A percentile compares a stretch with the other conserved stretches of the same genome.
Evolutionary conservation across 495 filamentous ascomycete species (phyloP).

Genomic region (Trichoderma virens): DNA sequence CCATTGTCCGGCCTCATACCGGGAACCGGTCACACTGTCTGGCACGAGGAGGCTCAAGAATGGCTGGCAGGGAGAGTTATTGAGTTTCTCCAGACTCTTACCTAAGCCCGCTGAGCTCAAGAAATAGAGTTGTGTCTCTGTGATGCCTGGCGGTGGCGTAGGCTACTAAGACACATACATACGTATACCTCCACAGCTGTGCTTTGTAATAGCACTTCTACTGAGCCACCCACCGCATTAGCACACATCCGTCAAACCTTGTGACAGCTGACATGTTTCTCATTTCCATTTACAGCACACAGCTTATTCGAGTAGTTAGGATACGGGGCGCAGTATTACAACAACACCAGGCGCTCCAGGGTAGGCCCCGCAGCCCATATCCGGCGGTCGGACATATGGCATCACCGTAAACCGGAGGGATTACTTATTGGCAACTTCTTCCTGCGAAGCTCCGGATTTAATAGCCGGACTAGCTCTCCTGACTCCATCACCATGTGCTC

Average conservation of each 20-base stretch:
- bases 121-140: too few relatives aligned
- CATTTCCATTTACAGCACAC: too few relatives aligned
- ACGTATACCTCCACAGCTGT: too few relatives aligned
- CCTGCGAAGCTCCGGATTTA: background rate
- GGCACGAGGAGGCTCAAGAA: conserved; percentile 24
- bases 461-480: background rate
- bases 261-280: too few relatives aligned
- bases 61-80: conserved; percentile 32
- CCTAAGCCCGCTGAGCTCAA: too few relatives aligned
- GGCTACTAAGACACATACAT: too few relatives aligned
- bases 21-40: conserved; percentile 34
- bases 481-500: background rate
- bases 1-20: conserved; percentile 34
- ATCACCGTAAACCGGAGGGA: background rate
- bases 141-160: too few relatives aligned
- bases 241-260: too few relatives aligned
- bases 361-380: background rate
- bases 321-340: too few relatives aligned
- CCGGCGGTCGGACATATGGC: background rate
- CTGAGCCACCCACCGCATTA: too few relatives aligned
- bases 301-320: too few relatives aligned
- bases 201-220: background rate
- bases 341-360: background rate
- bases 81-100: conserved; percentile 28
- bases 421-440: background rate